A percentile compares a stretch with the other conserved stretches of the same genome.
phyloP scores from a whole-genome alignment of 495 filamentous ascomycete species.

The Neurospora sp. region DNA sequence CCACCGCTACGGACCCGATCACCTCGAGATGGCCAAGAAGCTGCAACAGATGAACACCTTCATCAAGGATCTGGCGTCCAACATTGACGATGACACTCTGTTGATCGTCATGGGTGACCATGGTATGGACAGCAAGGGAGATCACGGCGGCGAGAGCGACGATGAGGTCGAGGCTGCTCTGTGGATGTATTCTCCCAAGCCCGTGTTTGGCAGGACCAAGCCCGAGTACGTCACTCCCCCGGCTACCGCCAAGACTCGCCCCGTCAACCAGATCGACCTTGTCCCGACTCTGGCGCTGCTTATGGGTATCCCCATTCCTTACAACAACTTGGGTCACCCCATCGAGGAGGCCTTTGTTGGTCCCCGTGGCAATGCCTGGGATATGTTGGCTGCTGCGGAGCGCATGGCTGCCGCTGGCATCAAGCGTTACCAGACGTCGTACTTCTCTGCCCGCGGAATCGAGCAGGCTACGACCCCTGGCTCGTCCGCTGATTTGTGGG shows the following conservation, averaged over 20 bases:
- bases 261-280: slow-evolving; percentile 90
- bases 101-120: slow-evolving; percentile 97
- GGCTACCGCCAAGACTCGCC: slow-evolving; percentile 61
- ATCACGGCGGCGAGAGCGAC: slow-evolving; percentile 93
- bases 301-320: slow-evolving; percentile 85
- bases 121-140: slow-evolving; percentile 94
- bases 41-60: slow-evolving; percentile 83
- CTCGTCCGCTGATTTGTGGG: slow-evolving; percentile 51
- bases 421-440: slow-evolving; percentile 66
- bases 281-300: slow-evolving; percentile 84
- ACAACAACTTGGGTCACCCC: slow-evolving; percentile 91
- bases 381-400: slow-evolving; percentile 63
- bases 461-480: slow-evolving; percentile 45
- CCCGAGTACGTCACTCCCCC: slow-evolving; percentile 54
- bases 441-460: slow-evolving; percentile 48
- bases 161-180: slow-evolving; percentile 89
- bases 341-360: slow-evolving; percentile 91
- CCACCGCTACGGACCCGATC: slow-evolving; percentile 89
- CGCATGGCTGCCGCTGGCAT: slow-evolving; percentile 76
- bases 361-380: slow-evolving; percentile 52
- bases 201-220: slow-evolving; percentile 67
- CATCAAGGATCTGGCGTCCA: slow-evolving; percentile 57
- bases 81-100: slow-evolving; percentile 74
- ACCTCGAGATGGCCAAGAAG: slow-evolving; percentile 84
- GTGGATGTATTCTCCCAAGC: slow-evolving; percentile 94